Evolutionary conservation across 2,329 filamentous ascomycete species (phyloP).

Genomic region (Kalaharituber pfeilii): DNA sequence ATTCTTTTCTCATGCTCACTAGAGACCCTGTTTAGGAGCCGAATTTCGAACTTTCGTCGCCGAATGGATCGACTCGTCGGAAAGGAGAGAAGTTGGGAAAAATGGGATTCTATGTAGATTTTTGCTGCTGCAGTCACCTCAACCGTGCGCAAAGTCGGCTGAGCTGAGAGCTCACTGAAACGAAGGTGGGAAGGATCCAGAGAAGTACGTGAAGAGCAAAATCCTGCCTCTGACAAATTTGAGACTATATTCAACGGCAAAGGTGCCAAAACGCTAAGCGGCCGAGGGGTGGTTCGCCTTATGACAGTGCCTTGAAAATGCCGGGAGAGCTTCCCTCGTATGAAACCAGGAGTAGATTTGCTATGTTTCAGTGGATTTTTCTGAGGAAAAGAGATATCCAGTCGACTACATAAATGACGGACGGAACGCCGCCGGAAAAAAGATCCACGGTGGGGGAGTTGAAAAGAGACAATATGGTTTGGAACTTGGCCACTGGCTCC

Average conservation of each 20-base stretch:
- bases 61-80: conserved; percentile 44
- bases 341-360: background rate
- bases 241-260: background rate
- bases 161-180: background rate
- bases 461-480: background rate
- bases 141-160: conserved; percentile 36
- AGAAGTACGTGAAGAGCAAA: too few species aligned
- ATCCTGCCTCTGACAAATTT: background rate
- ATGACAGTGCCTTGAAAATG: background rate
- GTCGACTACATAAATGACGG: background rate
- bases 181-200: background rate
- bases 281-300: background rate
- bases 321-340: background rate
- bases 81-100: conserved; percentile 47
- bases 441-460: background rate
- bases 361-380: background rate
- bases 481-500: background rate
- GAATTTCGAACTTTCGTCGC: conserved; percentile 43
- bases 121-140: conserved; percentile 69
- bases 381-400: background rate
- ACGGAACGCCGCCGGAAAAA: background rate
- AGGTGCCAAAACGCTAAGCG: background rate
- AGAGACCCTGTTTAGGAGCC: conserved; percentile 38
- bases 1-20: conserved; percentile 35
- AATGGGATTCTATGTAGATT: conserved; percentile 71